A percentile compares a stretch with the other conserved stretches of the same genome.
These are phyloP conservation scores for Arabidopsis hybrid DNA, from an alignment of 441 rosid species.

Conservation along the genomic window DNA sequence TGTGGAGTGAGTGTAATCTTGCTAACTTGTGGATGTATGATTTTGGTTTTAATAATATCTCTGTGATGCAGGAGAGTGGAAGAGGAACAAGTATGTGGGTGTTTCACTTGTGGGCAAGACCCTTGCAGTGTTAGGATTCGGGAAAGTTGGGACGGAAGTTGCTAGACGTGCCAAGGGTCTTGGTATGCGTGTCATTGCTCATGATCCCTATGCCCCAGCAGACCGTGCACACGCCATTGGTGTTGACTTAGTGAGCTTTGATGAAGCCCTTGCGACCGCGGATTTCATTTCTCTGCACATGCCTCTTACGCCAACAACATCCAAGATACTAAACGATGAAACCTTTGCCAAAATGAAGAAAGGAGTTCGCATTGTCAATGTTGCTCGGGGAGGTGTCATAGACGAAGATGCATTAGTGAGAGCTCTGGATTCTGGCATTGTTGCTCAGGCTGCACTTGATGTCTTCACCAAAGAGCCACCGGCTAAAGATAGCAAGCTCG, in stretches of 20 bases:
- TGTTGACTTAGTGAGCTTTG: slow-evolving; percentile 88
- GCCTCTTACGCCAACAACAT: slow-evolving; percentile 90
- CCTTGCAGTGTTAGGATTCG: slow-evolving; percentile 95
- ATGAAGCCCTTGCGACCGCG: slow-evolving; percentile 75
- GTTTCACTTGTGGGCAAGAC: slow-evolving; percentile 97
- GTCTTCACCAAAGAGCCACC: slow-evolving; percentile 93
- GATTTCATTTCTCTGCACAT: slow-evolving; percentile 95
- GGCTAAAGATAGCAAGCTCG: slow-evolving; percentile 73
- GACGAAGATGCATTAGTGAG: slow-evolving; percentile 94
- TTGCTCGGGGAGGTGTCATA: slow-evolving; percentile 97
- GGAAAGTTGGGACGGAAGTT: slow-evolving; percentile 96
- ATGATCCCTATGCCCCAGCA: slow-evolving; percentile 95
- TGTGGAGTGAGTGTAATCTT: slow-evolving; percentile 6
- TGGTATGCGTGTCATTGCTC: slow-evolving; percentile 94
- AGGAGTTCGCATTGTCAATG: slow-evolving; percentile 88
- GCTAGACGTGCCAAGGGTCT: slow-evolving; percentile 97
- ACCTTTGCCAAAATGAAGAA: slow-evolving; percentile 93
- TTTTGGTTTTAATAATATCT: neutral
- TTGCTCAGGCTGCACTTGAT: slow-evolving; percentile 98
- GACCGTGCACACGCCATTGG: slow-evolving; percentile 93
- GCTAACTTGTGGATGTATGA: neutral
- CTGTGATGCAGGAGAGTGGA: slow-evolving; percentile 79
- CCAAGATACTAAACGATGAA: slow-evolving; percentile 80
- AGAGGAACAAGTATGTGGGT: slow-evolving; percentile 90
- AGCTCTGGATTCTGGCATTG: slow-evolving; percentile 85